Evolutionary conservation across 305 asterid species (phyloP).

Genomic region (Fraxinus nigra): DNA sequence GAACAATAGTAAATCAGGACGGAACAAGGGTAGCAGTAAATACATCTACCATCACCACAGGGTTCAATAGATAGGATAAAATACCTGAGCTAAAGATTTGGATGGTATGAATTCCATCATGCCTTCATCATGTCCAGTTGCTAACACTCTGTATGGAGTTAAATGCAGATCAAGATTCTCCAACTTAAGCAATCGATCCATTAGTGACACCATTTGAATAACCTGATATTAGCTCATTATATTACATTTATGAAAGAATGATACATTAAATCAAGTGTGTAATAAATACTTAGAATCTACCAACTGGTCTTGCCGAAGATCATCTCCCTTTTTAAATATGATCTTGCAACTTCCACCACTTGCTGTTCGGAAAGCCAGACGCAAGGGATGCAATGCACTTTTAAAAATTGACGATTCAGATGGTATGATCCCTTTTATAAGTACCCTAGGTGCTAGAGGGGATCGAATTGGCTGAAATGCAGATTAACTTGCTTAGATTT

Average conservation of each 20-base stretch:
- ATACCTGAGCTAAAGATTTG: conserved; percentile 92
- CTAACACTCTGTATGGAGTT: conserved; percentile 94
- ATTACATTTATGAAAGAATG: conserved; percentile 21
- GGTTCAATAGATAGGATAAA: conserved; percentile 11
- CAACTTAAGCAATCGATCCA: conserved; percentile 97
- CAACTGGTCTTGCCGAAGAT: conserved; percentile 98
- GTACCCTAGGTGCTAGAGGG: conserved; percentile 84
- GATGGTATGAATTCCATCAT: conserved; percentile 98
- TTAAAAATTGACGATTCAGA: conserved; percentile 93
- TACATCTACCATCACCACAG: background rate
- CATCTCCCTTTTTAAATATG: conserved; percentile 96
- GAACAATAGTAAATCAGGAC: background rate
- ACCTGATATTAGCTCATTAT: conserved; percentile 47
- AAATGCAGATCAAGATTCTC: conserved; percentile 96
- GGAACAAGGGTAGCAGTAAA: background rate
- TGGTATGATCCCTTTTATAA: conserved; percentile 90
- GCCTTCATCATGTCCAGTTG: conserved; percentile 99
- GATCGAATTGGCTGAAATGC: conserved; percentile 87
- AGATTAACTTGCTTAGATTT: conserved; percentile 1
- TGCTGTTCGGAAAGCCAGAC: conserved; percentile 87
- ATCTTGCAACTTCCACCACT: conserved; percentile 89
- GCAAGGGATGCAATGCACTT: conserved; percentile 81
- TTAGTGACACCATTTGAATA: conserved; percentile 93
- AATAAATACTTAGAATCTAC: conserved; percentile 37
- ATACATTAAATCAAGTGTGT: background rate